Conservation (phyloP, 2,329 filamentous ascomycete species). For the Lasiodiplodia theobromae region DNA sequence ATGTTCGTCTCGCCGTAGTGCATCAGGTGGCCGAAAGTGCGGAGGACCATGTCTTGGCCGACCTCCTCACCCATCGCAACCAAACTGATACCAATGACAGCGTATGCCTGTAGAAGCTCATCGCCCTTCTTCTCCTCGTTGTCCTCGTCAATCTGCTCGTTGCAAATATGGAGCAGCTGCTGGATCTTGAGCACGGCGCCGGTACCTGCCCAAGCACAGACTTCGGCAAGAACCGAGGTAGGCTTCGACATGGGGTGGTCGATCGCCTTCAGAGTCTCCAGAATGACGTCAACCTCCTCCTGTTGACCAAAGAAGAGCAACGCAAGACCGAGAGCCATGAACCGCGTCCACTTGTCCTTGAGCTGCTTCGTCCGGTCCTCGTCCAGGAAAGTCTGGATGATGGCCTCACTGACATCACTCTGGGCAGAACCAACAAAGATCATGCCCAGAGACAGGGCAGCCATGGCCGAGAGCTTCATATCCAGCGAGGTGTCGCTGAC, state of each 20-base stretch:
- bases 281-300: conserved; percentile 97
- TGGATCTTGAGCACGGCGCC: conserved; percentile 97
- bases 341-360: conserved; percentile 98
- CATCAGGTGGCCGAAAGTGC: conserved; percentile 98
- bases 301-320: conserved; percentile 95
- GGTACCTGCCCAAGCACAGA: conserved; percentile 97
- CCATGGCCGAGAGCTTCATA: conserved; percentile 97
- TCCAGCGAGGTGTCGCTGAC: conserved; percentile 83
- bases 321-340: conserved; percentile 91
- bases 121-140: conserved; percentile 91
- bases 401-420: conserved; percentile 87
- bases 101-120: conserved; percentile 93
- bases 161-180: conserved; percentile 96
- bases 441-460: conserved; percentile 86
- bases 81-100: conserved; percentile 89
- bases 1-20: conserved; percentile 99
- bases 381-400: conserved; percentile 91
- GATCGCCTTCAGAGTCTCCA: conserved; percentile 95
- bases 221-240: conserved; percentile 92
- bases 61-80: conserved; percentile 99
- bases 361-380: conserved; percentile 89
- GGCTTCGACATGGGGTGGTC: conserved; percentile 97
- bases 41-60: conserved; percentile 97
- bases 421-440: conserved; percentile 94
- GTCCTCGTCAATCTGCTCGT: conserved; percentile 93